Evolutionary conservation across 2,329 filamentous ascomycete species (phyloP).

Genomic region (Talaromyces amestolkiae): DNA sequence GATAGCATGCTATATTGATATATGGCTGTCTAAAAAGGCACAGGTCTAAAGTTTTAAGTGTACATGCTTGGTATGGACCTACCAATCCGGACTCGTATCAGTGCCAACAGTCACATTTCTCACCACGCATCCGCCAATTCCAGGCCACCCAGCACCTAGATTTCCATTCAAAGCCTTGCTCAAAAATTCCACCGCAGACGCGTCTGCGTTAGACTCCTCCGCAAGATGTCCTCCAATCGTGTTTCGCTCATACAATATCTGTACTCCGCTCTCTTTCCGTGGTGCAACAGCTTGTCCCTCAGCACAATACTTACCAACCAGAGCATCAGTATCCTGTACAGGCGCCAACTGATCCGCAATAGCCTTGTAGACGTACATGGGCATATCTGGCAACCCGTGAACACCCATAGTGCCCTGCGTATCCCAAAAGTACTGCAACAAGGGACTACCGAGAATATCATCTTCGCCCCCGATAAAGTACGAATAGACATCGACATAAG

Average conservation of each 20-base stretch:
- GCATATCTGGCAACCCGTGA: slow-evolving; percentile 9
- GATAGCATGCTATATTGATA: too few species aligned
- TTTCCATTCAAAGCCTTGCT: slow-evolving; percentile 1
- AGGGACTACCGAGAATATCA: not conserved
- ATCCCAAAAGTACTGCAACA: not conserved
- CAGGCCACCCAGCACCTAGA: slow-evolving; percentile 10
- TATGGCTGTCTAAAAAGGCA: too few species aligned
- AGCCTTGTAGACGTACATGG: slow-evolving; percentile 15
- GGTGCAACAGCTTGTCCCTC: not conserved
- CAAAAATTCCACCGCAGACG: slow-evolving; percentile 3
- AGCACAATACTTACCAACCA: slow-evolving; percentile 7
- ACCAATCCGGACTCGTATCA: slow-evolving; percentile 14
- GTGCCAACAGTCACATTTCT: slow-evolving; percentile 14
- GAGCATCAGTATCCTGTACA: not conserved
- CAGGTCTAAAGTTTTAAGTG: too few species aligned
- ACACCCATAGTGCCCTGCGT: slow-evolving; percentile 8
- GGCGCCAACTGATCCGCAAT: slow-evolving; percentile 5
- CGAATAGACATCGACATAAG: not conserved
- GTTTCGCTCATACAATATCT: slow-evolving; percentile 15
- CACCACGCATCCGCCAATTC: slow-evolving; percentile 7
- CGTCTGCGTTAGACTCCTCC: slow-evolving; percentile 1
- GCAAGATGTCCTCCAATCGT: slow-evolving; percentile 12
- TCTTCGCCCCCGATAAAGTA: slow-evolving; percentile 9
- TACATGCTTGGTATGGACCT: not conserved
- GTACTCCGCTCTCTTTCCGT: not conserved